A percentile compares a stretch with the other conserved stretches of the same genome.
Conservation (phyloP, 2,329 filamentous ascomycete species). For the Myriosclerotinia curreyana region DNA sequence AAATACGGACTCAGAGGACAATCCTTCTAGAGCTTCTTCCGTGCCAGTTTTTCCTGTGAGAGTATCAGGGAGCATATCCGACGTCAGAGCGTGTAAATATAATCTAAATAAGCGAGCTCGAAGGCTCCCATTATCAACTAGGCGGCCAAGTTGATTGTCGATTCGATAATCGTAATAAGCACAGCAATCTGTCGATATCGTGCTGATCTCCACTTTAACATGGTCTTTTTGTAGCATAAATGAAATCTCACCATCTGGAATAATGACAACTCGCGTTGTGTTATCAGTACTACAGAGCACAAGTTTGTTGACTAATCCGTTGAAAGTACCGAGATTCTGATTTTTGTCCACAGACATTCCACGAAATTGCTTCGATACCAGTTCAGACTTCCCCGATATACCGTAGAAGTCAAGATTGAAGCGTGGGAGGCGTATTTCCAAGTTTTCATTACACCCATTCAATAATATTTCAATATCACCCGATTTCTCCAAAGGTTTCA, state of each 20-base stretch:
- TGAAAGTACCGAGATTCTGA: constrained; percentile 48
- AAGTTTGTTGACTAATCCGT: constrained; percentile 50
- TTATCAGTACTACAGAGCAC: constrained; percentile 41
- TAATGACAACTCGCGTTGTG: constrained; percentile 43
- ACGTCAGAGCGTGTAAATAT: constrained; percentile 55
- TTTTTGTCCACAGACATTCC: constrained; percentile 49
- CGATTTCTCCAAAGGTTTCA: constrained; percentile 42
- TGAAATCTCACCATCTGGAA: constrained; percentile 18
- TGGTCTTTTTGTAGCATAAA: constrained; percentile 34
- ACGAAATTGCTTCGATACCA: constrained; percentile 50
- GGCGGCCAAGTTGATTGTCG: constrained; percentile 48
- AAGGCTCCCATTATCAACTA: constrained; percentile 50
- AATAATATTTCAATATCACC: constrained; percentile 41
- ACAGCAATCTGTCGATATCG: constrained; percentile 3
- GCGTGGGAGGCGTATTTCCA: constrained; percentile 47
- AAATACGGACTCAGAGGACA: constrained; percentile 48
- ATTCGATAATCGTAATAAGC: constrained; percentile 48
- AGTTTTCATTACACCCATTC: constrained; percentile 8
- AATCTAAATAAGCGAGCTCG: constrained; percentile 51
- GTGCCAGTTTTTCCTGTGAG: constrained; percentile 26
- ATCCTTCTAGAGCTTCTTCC: constrained; percentile 44
- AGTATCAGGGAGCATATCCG: constrained; percentile 43
- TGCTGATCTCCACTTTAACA: constrained; percentile 41
- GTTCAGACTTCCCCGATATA: no score
- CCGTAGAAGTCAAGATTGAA: constrained; percentile 48